Percentiles rank a stretch among this genome's conserved stretches.
phyloP scores from a whole-genome alignment of 306 rosid genomes.

The Vigna radiata region DNA sequence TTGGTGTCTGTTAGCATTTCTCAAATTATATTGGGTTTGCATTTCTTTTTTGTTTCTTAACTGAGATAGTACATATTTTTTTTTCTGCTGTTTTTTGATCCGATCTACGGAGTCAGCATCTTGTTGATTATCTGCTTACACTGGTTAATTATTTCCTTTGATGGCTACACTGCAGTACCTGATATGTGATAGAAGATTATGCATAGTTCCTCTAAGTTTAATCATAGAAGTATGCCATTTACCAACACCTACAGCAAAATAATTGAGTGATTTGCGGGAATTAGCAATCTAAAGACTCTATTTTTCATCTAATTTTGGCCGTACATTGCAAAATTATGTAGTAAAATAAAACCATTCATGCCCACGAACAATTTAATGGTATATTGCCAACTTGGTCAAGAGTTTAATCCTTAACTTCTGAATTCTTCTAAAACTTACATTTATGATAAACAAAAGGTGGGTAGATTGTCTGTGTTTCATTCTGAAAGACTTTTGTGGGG shows the following conservation, averaged over 20 bases:
- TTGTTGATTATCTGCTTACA: not conserved
- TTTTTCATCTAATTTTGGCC: not conserved
- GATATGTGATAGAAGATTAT: slow-evolving; percentile 5
- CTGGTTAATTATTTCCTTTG: not conserved
- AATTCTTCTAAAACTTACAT: not conserved
- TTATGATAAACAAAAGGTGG: not conserved
- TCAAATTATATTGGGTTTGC: not conserved
- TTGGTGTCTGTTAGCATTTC: not conserved
- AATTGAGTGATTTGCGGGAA: not conserved
- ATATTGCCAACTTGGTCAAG: not conserved
- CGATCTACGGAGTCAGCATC: not conserved
- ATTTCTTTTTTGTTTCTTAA: not conserved
- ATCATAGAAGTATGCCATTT: not conserved
- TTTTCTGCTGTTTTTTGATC: not conserved
- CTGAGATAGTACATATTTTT: not conserved
- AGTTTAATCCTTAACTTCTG: slow-evolving; percentile 1
- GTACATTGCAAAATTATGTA: not conserved
- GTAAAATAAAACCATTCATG: not conserved
- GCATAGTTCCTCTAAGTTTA: slow-evolving; percentile 6
- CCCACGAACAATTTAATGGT: not conserved
- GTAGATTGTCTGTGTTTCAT: not conserved
- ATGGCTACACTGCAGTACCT: not conserved
- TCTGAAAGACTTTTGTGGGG: not conserved
- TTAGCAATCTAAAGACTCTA: not conserved
- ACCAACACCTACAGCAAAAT: not conserved